These are phyloP conservation scores for Aspergillus carbonarius DNA, from an alignment of 2,329 filamentous ascomycete genomes.

Conservation along the genomic window DNA sequence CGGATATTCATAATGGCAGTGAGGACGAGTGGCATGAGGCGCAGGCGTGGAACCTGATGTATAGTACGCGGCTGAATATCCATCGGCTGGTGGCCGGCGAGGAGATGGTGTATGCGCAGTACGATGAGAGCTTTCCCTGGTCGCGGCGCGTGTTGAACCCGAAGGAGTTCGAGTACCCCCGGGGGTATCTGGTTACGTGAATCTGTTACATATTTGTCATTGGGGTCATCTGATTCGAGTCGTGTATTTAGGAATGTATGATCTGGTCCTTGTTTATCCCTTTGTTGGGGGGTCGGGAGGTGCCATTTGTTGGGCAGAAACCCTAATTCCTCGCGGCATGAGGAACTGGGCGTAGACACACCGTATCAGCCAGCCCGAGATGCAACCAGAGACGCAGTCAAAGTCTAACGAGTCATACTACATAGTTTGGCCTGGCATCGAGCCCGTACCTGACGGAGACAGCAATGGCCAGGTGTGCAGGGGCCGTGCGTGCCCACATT, in stretches of 20 bases:
- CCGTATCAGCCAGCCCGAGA: too few relatives aligned
- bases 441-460: not conserved
- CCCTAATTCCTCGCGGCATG: too few relatives aligned
- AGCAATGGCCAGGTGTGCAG: not conserved
- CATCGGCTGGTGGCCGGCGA: conserved; percentile 20
- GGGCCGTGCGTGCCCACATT: not conserved
- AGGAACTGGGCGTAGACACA: too few relatives aligned
- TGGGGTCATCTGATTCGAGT: not conserved
- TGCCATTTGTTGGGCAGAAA: not conserved
- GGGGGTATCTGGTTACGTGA: conserved; percentile 18
- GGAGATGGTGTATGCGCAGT: conserved; percentile 22
- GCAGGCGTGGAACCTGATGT: conserved; percentile 23
- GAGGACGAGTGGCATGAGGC: conserved; percentile 16
- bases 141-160: conserved; percentile 17
- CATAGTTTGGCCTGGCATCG: too few relatives aligned
- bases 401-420: not conserved
- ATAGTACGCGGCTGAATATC: conserved; percentile 27
- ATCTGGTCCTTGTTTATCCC: not conserved
- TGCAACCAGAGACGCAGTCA: too few relatives aligned
- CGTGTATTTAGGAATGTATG: not conserved
- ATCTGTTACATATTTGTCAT: not conserved
- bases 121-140: conserved; percentile 20
- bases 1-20: conserved; percentile 28
- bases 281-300: not conserved
- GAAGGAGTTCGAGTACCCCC: conserved; percentile 22